phyloP scores from a whole-genome alignment of 116 monocot genomes.

The Dioscorea cayenensis region DNA sequence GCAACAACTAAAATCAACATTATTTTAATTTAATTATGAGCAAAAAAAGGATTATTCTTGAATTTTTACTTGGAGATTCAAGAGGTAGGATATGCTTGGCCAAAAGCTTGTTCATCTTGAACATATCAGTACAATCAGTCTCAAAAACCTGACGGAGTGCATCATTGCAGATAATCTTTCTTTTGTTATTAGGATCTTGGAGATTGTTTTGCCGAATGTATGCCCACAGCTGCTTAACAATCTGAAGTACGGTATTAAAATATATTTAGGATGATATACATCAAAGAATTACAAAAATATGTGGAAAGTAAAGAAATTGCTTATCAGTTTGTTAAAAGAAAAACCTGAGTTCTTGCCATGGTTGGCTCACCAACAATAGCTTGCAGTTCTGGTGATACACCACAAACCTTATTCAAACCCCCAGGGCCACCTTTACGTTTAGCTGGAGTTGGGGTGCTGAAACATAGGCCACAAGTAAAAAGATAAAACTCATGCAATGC shows the following conservation, averaged over 20 bases:
- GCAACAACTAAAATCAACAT: background rate
- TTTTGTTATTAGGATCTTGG: constrained; percentile 97
- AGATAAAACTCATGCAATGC: background rate
- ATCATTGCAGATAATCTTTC: constrained; percentile 96
- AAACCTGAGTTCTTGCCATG: constrained; percentile 92
- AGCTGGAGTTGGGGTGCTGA: constrained; percentile 45
- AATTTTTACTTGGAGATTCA: constrained; percentile 50
- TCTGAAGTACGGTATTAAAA: constrained; percentile 31
- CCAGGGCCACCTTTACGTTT: constrained; percentile 94
- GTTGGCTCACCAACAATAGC: constrained; percentile 94
- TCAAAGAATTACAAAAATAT: background rate
- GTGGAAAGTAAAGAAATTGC: background rate
- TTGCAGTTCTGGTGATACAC: constrained; percentile 86
- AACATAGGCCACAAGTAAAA: background rate
- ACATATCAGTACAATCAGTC: constrained; percentile 98
- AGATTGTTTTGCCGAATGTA: constrained; percentile 92
- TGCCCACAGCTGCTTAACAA: constrained; percentile 96
- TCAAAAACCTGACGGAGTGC: constrained; percentile 90
- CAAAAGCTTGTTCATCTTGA: constrained; percentile 98
- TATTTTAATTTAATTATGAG: background rate
- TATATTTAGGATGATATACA: background rate
- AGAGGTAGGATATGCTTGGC: constrained; percentile 87
- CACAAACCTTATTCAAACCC: constrained; percentile 89
- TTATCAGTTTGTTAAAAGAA: background rate
- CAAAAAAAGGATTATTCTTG: background rate